Base-by-base conservation (phyloP, 495 filamentous ascomycete genomes). In the Annulohypoxylon nitens region DNA sequence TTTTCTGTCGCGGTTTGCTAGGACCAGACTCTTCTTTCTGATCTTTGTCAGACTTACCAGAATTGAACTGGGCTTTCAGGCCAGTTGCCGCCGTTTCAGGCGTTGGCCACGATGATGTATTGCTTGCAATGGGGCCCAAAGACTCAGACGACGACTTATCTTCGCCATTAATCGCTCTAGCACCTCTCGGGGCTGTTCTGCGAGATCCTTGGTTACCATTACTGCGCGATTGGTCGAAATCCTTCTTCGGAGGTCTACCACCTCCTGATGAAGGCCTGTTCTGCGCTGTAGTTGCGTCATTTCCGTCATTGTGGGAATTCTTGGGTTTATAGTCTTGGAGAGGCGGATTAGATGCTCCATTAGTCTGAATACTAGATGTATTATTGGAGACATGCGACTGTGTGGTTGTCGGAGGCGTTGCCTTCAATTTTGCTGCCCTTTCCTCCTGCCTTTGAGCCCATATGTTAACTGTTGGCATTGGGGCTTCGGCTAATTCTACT, bases 61-160 rank as follows among this genome's bases (percentile, higher is more conserved):
- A 66, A 75, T 93, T 92, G 33, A 78, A 76, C 6, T 80, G 76
- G 0, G 67, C 1, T 64, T 84, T 86, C 36, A 72, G 39, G 41
- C 76, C 85, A 74, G 89, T 93, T 36, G 92, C 86, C 2, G 92
- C 93, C 50, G 87, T 90, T 63, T 97, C 91, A 1, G 94, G 94
- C 8, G 96, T 97, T 18, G 96, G 96, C 96, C 96, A 99, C 33
- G 89, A 90, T 33, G 87, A 84, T 43, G 91, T 85, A 80, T 97
- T 93, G 59, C 88, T 92, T 39, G 92, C 91, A 3, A 90, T 86
- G 12, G 90, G 86, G 47, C 89, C 84, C 14, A 86, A 55, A 16
- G 80, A 69, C 76, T 78, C 75, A 23, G 67, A 60, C 16, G 58
- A 7, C 3, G 33, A 23, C 25, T 51, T 51, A 16, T 83, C 83